Conservation (phyloP, 176 grass and related monocot species). For the Chrysopogon serrulatus region DNA sequence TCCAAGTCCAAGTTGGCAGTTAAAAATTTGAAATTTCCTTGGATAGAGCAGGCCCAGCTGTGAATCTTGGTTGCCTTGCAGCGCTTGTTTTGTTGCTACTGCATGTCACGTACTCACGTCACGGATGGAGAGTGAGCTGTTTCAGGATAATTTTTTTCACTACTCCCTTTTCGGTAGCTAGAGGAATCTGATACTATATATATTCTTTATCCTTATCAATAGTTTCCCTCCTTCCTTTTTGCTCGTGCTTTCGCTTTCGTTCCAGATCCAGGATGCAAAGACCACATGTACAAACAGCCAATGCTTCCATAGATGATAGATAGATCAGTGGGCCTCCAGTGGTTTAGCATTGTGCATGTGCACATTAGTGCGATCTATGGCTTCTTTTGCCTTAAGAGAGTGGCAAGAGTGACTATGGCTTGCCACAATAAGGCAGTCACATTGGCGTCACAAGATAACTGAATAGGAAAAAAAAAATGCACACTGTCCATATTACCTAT, state of each 20-base stretch:
- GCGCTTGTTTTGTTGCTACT: not conserved
- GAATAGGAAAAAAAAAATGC: too few relatives aligned
- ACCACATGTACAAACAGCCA: not conserved
- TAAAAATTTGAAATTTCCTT: not conserved
- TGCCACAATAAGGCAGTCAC: not conserved
- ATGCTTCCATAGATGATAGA: not conserved
- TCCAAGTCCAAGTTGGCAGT: not conserved
- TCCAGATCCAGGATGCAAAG: conserved; percentile 31
- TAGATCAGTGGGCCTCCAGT: conserved; percentile 16
- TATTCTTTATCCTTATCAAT: conserved; percentile 31
- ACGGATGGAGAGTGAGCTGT: conserved; percentile 10
- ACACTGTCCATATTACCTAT: not conserved
- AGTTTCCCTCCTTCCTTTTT: not conserved
- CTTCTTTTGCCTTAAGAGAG: not conserved
- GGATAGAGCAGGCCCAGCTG: not conserved
- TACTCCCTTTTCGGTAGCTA: not conserved
- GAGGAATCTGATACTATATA: conserved; percentile 28
- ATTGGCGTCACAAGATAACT: too few relatives aligned
- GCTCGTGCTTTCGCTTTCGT: conserved; percentile 30
- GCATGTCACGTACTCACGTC: not conserved
- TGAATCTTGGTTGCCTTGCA: not conserved
- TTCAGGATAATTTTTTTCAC: not conserved
- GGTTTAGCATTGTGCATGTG: conserved; percentile 25
- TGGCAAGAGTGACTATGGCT: not conserved
- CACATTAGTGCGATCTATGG: not conserved